phyloP scores from a whole-genome alignment of 2,329 filamentous ascomycete species.

The Albifimbria verrucaria region DNA sequence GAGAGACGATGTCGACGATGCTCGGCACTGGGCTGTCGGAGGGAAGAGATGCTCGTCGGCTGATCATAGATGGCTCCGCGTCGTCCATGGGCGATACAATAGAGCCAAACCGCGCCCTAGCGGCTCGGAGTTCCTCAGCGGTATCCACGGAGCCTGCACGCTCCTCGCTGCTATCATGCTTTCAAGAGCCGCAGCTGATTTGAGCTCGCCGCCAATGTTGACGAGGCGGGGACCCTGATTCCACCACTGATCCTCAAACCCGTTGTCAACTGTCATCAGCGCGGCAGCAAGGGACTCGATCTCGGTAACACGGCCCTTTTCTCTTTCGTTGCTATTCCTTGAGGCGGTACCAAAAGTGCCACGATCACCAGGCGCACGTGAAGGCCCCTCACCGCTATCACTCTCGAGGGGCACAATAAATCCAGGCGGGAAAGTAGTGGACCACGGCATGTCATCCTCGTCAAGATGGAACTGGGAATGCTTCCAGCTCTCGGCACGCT shows the following conservation, averaged over 20 bases:
- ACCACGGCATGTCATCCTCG: background rate
- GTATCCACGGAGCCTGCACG: background rate
- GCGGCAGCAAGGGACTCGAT: slow-evolving; percentile 48
- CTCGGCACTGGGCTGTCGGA: background rate
- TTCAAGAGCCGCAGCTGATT: background rate
- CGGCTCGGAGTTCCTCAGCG: background rate
- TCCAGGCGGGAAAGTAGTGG: background rate
- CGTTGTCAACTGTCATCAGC: slow-evolving; percentile 56
- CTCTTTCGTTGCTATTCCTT: slow-evolving; percentile 27
- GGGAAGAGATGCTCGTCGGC: background rate
- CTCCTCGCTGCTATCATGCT: background rate
- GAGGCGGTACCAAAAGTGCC: background rate
- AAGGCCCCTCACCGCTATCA: background rate
- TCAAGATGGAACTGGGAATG: background rate
- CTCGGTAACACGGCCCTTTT: slow-evolving; percentile 26
- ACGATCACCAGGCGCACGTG: background rate
- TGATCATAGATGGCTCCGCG: background rate
- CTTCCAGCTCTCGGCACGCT: too few relatives aligned
- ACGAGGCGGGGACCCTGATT: slow-evolving; percentile 39
- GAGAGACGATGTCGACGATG: background rate
- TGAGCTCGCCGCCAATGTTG: slow-evolving; percentile 15
- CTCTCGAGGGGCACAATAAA: background rate
- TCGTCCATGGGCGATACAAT: background rate
- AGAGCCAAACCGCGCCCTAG: background rate
- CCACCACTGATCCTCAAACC: slow-evolving; percentile 58